phyloP scores from a whole-genome alignment of 208 protist genomes.

The Entamoeba invadens region DNA sequence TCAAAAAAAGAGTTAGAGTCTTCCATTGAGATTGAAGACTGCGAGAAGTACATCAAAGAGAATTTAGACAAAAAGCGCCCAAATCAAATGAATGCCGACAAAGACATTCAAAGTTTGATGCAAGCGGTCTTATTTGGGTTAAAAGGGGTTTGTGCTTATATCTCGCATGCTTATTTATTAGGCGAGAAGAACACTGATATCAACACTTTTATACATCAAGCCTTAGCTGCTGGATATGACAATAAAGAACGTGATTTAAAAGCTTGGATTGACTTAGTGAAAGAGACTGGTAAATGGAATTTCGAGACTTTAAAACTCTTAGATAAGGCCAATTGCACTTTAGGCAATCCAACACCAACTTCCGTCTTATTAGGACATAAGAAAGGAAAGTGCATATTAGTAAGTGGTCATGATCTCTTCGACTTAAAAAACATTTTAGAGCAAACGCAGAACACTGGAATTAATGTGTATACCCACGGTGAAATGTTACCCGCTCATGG shows the following conservation, averaged over 20 bases:
- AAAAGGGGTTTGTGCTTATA: background rate
- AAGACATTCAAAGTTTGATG: background rate
- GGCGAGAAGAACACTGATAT: background rate
- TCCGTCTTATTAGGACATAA: background rate
- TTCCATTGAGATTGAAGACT: background rate
- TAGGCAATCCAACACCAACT: conserved; percentile 1
- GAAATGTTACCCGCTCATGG: conserved; percentile 61
- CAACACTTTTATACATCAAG: background rate
- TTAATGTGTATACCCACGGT: conserved; percentile 67
- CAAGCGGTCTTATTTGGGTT: background rate
- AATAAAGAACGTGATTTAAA: background rate
- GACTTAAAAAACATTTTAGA: conserved; percentile 49
- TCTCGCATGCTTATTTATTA: background rate
- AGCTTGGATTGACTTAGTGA: background rate
- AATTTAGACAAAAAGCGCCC: background rate
- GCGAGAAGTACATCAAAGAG: background rate
- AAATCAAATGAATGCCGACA: background rate
- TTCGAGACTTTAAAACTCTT: background rate
- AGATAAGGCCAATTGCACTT: background rate
- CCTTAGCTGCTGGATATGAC: background rate
- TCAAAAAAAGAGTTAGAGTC: background rate
- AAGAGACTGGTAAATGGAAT: background rate
- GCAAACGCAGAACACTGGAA: conserved; percentile 20
- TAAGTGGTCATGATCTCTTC: conserved; percentile 21
- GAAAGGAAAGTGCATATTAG: conserved; percentile 16